Base-by-base conservation (phyloP, 768 basidiomycete species). In the Nidularia pulvinata region DNA sequence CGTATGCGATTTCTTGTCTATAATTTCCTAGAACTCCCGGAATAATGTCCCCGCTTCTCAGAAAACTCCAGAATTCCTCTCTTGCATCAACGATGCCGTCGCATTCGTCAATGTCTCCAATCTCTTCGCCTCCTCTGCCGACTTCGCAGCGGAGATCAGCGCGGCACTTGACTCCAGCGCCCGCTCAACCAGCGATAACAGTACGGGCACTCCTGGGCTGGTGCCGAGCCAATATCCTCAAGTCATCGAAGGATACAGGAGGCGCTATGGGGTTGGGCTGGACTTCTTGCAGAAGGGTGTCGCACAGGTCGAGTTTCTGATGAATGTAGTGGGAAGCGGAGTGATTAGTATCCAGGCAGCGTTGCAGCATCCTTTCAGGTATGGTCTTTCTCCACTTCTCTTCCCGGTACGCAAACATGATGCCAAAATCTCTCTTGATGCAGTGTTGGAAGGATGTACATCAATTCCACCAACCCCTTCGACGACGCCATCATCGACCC, bases 401-500 rank as follows among this genome's bases (percentile, higher is more conserved):
- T 51, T 10, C 14, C 7, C 22, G 45, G 22, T 46, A 22, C 25
- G 5, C 39, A 11, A 16, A 42, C 16, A 16, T 2, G 39, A 42
- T 3, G 4, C 25, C 25, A 25, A 25, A 25, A 25, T 25, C 25
- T 25, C 37, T 42, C 37, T 11, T 16, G 14, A 5, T 2, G 22
- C 56, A 78, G 79, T 36, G 78, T 83, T 49, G 89, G 88, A n/a
- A 76, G 74, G 5, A 61, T 89, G 33, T 81, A 80, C 54, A 83
- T 89, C 69, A 84, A 79, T 60, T 79, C 81, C 1, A 72, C 76
- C n/a, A 76, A 82, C 58, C 72, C 84, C 0, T 90, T 90, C 67
- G 79, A 82, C 49, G 64, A 71, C 16, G 82, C 86, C 4, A 60
- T 78, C 37, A 86, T 90, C 62, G 84, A 90, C 66, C 88, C 88